Evolutionary conservation across 139 green algal genomes (phyloP), one percentile per base, ranked within the genome.

Genomic region (Coelastrella sp.): DNA sequence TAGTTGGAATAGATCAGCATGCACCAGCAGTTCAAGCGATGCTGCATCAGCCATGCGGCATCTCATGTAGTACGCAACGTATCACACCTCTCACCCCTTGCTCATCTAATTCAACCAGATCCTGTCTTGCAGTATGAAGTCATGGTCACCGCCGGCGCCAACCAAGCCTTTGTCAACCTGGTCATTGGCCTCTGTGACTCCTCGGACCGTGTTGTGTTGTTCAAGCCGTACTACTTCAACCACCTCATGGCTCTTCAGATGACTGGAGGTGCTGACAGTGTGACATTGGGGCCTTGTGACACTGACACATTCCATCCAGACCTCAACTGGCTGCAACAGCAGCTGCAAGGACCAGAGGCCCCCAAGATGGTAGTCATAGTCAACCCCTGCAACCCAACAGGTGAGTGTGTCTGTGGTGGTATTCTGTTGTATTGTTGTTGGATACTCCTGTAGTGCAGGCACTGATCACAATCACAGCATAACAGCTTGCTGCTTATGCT

Each of bases 191-290:
- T 98, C 50, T 86, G 89, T 25, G 96, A 99, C 62, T 73, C 84
- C 2, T 25, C 60, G 11, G 93, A 98, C 84, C 30, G 77, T 0
- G 91, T 93, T 5, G 96, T 96, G 27, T 91, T 99, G 32, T 99
- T 99, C 88, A 88, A 62, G 60, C 96, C 96, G 11, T 98, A 96
- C 88, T 99, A 99, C 90, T 99, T 99, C 91, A 99, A 99, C 88
- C 95, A 98, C 86, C 87, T 94, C 4, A 87, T 87, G 81, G 91
- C 92, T 8, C 63, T 92, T 4, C 88, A 93, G 45, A 96, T 96
- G 93, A 93, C 89, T 5, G 92, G 93, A 2, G 91, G 93, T n/a
- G 87, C 60, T 13, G 72, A 63, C 2, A 79, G 68, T 0, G 78
- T 76, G 60, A 25, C 50, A 19, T 40, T 76, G 8, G 78, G 78